phyloP scores from a whole-genome alignment of 2,329 filamentous ascomycete genomes.

The Dothistroma pini region DNA sequence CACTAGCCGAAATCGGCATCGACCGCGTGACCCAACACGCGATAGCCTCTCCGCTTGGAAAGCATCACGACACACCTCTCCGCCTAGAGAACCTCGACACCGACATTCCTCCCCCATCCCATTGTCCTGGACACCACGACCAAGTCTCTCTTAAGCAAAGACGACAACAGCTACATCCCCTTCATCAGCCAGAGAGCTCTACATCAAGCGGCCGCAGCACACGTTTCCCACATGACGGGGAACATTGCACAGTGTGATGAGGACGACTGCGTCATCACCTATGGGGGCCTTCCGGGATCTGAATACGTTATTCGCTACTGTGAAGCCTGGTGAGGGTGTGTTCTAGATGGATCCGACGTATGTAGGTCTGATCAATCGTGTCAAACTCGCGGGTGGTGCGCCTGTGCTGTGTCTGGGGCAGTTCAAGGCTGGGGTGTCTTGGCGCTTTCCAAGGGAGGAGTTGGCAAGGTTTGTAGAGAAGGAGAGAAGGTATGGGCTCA shows the following conservation, averaged over 20 bases:
- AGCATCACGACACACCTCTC: neutral
- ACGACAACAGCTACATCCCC: slow-evolving; percentile 6
- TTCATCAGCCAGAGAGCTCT: slow-evolving; percentile 11
- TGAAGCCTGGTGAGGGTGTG: slow-evolving; percentile 14
- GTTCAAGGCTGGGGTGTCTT: slow-evolving; percentile 6
- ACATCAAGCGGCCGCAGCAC: slow-evolving; percentile 7
- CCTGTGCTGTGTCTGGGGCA: neutral
- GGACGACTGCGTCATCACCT: slow-evolving; percentile 10
- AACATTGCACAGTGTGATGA: neutral
- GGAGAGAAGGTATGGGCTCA: neutral
- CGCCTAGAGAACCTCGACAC: neutral
- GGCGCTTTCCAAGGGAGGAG: slow-evolving; percentile 10
- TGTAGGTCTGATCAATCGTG: slow-evolving; percentile 14
- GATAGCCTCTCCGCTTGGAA: neutral
- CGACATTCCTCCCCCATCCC: neutral
- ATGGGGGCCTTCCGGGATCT: slow-evolving; percentile 3
- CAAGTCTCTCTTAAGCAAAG: neutral
- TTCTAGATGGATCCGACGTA: slow-evolving; percentile 14
- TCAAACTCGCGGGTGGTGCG: slow-evolving; percentile 13
- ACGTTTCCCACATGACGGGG: slow-evolving; percentile 11
- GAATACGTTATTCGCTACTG: slow-evolving; percentile 11
- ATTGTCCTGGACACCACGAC: neutral
- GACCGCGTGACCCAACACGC: neutral
- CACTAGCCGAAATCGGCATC: neutral
- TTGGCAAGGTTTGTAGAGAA: slow-evolving; percentile 3